These are phyloP conservation scores for Zygoascus tannicola DNA, from an alignment of 805 yeast genomes.

Conservation along the genomic window DNA sequence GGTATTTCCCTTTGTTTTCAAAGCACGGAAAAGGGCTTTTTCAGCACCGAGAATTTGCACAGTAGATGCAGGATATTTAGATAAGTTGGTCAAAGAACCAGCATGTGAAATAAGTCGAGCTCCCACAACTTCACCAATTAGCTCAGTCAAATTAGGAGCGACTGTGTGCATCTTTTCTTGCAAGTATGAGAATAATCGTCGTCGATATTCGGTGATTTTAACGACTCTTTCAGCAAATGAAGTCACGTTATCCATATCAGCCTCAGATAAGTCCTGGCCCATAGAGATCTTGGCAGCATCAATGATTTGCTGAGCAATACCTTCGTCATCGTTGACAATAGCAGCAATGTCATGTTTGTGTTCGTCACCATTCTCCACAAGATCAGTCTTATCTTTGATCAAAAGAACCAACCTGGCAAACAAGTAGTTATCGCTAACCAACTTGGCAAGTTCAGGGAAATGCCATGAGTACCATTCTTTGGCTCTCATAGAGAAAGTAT, in stretches of 20 bases:
- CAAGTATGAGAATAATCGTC: conserved; percentile 71
- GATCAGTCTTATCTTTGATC: conserved; percentile 79
- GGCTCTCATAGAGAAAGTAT: conserved; percentile 94
- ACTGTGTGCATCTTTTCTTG: conserved; percentile 95
- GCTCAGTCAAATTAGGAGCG: conserved; percentile 93
- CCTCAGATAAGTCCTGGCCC: conserved; percentile 97
- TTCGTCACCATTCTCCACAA: conserved; percentile 36
- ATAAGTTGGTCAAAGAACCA: conserved; percentile 90
- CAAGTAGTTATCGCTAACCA: conserved; percentile 80
- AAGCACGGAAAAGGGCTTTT: conserved; percentile 91
- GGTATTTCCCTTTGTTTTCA: conserved; percentile 93
- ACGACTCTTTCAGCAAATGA: conserved; percentile 92
- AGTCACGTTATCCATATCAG: conserved; percentile 84
- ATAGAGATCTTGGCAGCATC: conserved; percentile 94
- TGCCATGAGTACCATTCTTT: conserved; percentile 99
- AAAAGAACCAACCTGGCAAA: conserved; percentile 74
- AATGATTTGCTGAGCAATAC: conserved; percentile 79
- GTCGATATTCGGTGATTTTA: conserved; percentile 83
- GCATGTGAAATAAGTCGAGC: conserved; percentile 98
- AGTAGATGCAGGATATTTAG: conserved; percentile 98
- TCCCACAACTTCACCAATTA: conserved; percentile 98
- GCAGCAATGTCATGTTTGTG: conserved; percentile 82
- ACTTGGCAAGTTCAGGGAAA: conserved; percentile 91
- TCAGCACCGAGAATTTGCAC: conserved; percentile 97
- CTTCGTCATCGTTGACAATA: conserved; percentile 83